These are phyloP conservation scores for Sclerotinia glacialis DNA, from an alignment of 2,329 filamentous ascomycete genomes.

Conservation along the genomic window DNA sequence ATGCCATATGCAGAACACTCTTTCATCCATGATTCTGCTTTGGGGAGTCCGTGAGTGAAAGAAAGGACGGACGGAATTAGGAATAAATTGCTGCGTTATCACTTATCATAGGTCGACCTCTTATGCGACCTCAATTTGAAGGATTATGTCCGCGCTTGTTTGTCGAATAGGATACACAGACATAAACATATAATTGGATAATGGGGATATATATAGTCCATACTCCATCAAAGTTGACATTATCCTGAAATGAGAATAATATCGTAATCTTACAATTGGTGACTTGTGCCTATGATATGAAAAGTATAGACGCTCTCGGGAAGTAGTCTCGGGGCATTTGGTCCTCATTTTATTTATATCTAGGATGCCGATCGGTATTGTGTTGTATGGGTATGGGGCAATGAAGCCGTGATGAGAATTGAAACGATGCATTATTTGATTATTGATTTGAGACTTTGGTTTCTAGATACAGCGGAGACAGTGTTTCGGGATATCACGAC, in stretches of 20 bases:
- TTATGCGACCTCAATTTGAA: conserved; percentile 12
- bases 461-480: neutral
- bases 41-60: neutral
- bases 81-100: conserved; percentile 4
- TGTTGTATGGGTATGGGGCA: neutral
- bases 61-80: neutral
- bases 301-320: conserved; percentile 14
- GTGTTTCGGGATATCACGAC: neutral
- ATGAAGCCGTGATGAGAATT: neutral
- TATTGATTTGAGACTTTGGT: neutral
- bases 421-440: neutral
- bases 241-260: neutral
- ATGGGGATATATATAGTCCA: neutral
- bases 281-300: neutral
- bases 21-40: conserved; percentile 2
- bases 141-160: conserved; percentile 16
- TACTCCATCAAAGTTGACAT: neutral
- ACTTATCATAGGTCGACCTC: neutral
- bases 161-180: conserved; percentile 4
- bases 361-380: conserved; percentile 3
- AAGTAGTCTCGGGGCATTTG: conserved; percentile 2
- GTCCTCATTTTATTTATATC: neutral
- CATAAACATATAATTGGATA: neutral
- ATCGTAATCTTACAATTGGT: neutral
- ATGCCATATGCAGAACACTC: conserved; percentile 1